Base-by-base conservation (phyloP, 2,329 filamentous ascomycete genomes). In the Verticillium klebahnii region DNA sequence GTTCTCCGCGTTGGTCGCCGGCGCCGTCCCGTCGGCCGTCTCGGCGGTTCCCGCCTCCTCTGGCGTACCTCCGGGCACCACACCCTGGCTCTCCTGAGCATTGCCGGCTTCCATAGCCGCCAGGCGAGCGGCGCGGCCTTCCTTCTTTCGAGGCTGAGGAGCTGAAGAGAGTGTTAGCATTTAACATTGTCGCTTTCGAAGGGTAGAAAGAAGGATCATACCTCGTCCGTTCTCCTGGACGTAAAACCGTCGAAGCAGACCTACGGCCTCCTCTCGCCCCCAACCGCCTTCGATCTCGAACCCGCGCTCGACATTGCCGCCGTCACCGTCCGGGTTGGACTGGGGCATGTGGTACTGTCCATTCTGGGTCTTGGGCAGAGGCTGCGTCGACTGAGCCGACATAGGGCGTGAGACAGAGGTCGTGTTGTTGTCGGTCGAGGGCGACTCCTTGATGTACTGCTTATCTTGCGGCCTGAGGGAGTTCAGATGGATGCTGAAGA, bases 151-250 rank as follows among this genome's bases (percentile, higher is more conserved):
- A 34, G 82, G 82, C 14, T 83, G 77, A 5, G 82, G 82, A 14
- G 81, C 80, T 81, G 60, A 14, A 36, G 11, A 23, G 15, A 17
- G 3, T 29, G 59, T 68, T 61, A 73, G 72, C 29, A 29, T 29
- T 29, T 55, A 7, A 2, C 34, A 14, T 60, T 34, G 31, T 9
- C 17, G 11, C n/a, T n/a, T n/a, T 56, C 25, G 17, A 17, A 29
- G 14, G 15, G 11, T 11, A n/a, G 36, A 52, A 11, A 12, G 15
- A 15, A 2, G 45, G 23, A 54, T 70, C 80, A 69, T 78, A 91
- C 91, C 92, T 82, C 95, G 91, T 66, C 91, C 92, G 75, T 99
- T 99, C 76, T 99, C 93, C 76, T 99, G 95, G 36, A 99, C 91
- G 74, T 99, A 99, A 76, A 99, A 99, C 63, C 94, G 88, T 66